phyloP scores from a whole-genome alignment of 768 basidiomycete species.

The Gyrodon lividus region DNA sequence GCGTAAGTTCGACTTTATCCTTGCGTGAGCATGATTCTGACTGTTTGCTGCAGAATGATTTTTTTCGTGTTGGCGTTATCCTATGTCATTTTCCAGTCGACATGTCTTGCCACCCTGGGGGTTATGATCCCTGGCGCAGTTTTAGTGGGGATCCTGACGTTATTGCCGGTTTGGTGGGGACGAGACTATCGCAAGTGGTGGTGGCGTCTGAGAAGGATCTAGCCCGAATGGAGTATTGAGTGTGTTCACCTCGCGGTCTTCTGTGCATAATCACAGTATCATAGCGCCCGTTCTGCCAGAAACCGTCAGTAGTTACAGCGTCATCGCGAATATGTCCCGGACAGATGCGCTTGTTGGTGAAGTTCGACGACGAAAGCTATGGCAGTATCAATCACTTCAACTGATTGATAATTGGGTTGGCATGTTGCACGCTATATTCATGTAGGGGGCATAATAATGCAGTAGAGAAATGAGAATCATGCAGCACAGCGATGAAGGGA shows the following conservation, averaged over 20 bases:
- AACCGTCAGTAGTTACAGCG: no score
- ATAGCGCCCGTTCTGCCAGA: background rate
- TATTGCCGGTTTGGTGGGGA: slow-evolving; percentile 14
- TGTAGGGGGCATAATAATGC: slow-evolving; percentile 4
- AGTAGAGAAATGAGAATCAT: background rate
- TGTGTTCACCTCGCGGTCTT: no score
- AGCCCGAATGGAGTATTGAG: no score
- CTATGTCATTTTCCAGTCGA: slow-evolving; percentile 21
- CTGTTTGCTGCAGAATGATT: slow-evolving; percentile 18
- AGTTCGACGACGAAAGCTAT: no score
- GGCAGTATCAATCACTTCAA: no score
- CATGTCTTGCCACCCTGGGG: slow-evolving; percentile 10
- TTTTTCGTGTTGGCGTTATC: slow-evolving; percentile 28
- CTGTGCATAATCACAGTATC: background rate
- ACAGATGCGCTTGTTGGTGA: no score
- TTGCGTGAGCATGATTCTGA: background rate
- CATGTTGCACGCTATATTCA: slow-evolving; percentile 4
- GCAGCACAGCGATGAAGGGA: background rate
- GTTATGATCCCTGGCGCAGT: slow-evolving; percentile 15
- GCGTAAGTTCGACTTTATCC: slow-evolving; percentile 16
- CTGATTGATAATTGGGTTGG: no score
- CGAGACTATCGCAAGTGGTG: no score
- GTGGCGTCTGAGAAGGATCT: no score
- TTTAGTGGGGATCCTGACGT: slow-evolving; percentile 16
- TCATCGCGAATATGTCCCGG: no score